These are phyloP conservation scores for Aspergillus ustus DNA, from an alignment of 2,329 filamentous ascomycete species.

Conservation along the genomic window DNA sequence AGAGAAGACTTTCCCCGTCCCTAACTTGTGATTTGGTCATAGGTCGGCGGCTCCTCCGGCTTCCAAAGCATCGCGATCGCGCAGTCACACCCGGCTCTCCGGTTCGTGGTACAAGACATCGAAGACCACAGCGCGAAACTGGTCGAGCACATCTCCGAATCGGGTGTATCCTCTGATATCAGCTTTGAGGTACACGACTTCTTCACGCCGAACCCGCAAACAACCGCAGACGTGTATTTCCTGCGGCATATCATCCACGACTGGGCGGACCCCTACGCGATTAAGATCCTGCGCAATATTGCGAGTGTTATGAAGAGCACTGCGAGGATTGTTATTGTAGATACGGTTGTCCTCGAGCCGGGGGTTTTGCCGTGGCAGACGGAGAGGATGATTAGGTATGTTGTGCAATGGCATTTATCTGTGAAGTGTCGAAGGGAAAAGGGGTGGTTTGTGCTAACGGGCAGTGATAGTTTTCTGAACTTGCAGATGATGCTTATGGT, in stretches of 20 bases:
- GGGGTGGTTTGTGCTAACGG: no score
- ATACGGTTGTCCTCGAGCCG: background rate
- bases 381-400: slow-evolving; percentile 7
- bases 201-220: background rate
- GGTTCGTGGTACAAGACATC: slow-evolving; percentile 6
- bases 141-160: background rate
- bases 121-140: slow-evolving; percentile 1
- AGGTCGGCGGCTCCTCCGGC: slow-evolving; percentile 9
- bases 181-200: background rate
- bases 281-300: background rate
- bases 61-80: slow-evolving; percentile 4
- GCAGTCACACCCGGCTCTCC: background rate
- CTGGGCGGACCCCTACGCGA: background rate
- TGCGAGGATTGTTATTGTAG: background rate
- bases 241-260: slow-evolving; percentile 12
- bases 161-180: background rate
- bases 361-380: background rate
- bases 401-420: no score
- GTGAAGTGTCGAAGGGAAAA: no score
- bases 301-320: slow-evolving; percentile 3
- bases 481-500: slow-evolving; percentile 12
- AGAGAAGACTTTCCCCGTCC: no score
- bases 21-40: background rate
- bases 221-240: slow-evolving; percentile 3
- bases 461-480: background rate